Evolutionary conservation across 1,284 basidiomycete genomes (phyloP).

Genomic region (Anthracocystis walkeri): DNA sequence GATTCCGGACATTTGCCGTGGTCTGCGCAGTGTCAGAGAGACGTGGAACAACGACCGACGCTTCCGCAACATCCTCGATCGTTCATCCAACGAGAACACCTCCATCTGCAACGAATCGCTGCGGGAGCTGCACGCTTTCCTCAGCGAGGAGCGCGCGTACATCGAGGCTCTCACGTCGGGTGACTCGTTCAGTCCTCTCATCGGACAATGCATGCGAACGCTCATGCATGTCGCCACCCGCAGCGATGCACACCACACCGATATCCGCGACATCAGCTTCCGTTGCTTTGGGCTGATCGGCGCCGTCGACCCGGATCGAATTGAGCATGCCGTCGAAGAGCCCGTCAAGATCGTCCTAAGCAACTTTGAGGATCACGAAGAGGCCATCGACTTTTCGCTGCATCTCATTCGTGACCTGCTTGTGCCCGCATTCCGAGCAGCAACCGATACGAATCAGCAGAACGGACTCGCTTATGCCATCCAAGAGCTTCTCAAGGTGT

Average conservation of each 20-base stretch:
- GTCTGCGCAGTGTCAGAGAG: constrained; percentile 61
- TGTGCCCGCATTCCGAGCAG: constrained; percentile 90
- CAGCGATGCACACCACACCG: constrained; percentile 74
- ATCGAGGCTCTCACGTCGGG: constrained; percentile 57
- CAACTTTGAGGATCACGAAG: constrained; percentile 85
- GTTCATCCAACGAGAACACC: constrained; percentile 83
- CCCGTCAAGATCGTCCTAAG: constrained; percentile 79
- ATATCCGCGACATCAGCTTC: constrained; percentile 76
- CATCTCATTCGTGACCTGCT: constrained; percentile 88
- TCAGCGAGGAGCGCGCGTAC: constrained; percentile 47
- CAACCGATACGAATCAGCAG: constrained; percentile 93
- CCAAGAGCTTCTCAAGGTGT: constrained; percentile 89
- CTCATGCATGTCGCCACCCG: constrained; percentile 81
- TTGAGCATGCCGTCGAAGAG: constrained; percentile 78
- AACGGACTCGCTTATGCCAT: constrained; percentile 89
- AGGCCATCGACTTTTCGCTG: constrained; percentile 83
- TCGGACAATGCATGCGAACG: constrained; percentile 79
- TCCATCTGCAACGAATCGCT: constrained; percentile 83
- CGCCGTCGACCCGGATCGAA: constrained; percentile 94
- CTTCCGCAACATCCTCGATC: constrained; percentile 79
- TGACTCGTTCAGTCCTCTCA: constrained; percentile 82
- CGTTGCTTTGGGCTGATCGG: constrained; percentile 95
- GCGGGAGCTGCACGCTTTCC: constrained; percentile 77
- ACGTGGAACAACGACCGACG: constrained; percentile 72
- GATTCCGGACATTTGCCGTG: constrained; percentile 64